These are phyloP conservation scores for Pseudoturritis turrita DNA, from an alignment of 345 rosid species.

Conservation along the genomic window DNA sequence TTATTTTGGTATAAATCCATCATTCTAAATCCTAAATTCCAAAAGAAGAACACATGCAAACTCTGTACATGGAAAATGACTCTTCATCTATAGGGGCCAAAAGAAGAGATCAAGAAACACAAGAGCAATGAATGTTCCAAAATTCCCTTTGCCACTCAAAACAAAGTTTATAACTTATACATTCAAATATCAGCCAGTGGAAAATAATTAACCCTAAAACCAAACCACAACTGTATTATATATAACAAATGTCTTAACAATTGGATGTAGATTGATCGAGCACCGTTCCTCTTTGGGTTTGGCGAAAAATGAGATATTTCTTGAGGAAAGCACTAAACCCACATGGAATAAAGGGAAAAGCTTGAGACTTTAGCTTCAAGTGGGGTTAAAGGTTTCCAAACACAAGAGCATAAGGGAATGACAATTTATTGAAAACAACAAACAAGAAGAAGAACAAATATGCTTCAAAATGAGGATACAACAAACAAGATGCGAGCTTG, in stretches of 20 bases:
- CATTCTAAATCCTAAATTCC: neutral
- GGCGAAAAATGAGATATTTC: neutral
- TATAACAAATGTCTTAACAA: neutral
- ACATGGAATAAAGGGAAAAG: slow-evolving; percentile 21
- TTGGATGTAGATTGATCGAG: neutral
- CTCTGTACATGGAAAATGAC: slow-evolving; percentile 11
- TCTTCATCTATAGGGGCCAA: slow-evolving; percentile 10
- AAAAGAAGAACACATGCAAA: slow-evolving; percentile 10
- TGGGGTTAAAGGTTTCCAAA: slow-evolving; percentile 22
- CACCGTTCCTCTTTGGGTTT: slow-evolving; percentile 16
- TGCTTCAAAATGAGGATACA: neutral
- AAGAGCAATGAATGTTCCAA: slow-evolving; percentile 8
- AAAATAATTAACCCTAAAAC: neutral
- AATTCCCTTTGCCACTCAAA: slow-evolving; percentile 6
- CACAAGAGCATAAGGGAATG: neutral
- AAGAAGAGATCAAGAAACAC: slow-evolving; percentile 5
- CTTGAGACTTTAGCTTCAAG: slow-evolving; percentile 21
- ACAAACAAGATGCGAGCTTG: slow-evolving; percentile 10
- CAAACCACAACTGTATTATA: neutral
- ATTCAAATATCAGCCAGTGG: neutral
- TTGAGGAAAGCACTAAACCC: slow-evolving; percentile 8
- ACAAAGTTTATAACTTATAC: neutral
- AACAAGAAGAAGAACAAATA: neutral
- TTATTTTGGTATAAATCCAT: neutral
- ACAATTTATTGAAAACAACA: neutral